A percentile compares a stretch with the other conserved stretches of the same genome.
phyloP scores from a whole-genome alignment of 352 stramenopile genomes.

The Phytophthora brassicae region DNA sequence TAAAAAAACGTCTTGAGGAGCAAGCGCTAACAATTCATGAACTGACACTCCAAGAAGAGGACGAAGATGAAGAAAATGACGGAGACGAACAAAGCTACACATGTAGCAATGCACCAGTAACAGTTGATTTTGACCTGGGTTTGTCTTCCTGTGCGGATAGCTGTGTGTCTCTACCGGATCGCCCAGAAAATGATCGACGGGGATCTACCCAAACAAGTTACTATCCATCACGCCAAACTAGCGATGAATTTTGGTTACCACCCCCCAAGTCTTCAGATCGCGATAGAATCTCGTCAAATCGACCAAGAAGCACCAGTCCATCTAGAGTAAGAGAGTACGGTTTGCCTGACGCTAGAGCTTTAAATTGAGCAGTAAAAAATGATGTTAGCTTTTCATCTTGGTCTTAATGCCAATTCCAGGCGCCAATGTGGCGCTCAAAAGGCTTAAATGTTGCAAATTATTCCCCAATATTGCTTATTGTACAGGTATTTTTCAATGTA shows the following conservation, averaged over 20 bases:
- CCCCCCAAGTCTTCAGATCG: conserved; percentile 6
- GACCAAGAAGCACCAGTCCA: conserved; percentile 15
- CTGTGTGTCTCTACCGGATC: conserved; percentile 11
- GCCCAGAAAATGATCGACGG: conserved; percentile 8
- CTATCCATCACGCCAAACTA: conserved; percentile 4
- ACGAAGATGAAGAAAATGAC: conserved; percentile 31
- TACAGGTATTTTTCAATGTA: too few relatives aligned
- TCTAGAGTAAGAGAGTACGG: conserved; percentile 18
- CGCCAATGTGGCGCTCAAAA: too few relatives aligned
- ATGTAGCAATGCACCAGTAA: conserved; percentile 16
- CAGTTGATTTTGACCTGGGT: conserved; percentile 11
- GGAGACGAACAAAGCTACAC: conserved; percentile 20
- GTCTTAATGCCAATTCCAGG: too few relatives aligned
- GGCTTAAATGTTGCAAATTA: too few relatives aligned
- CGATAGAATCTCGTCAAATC: conserved; percentile 1
- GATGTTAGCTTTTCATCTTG: background rate
- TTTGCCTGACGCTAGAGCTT: background rate
- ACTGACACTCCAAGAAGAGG: conserved; percentile 74
- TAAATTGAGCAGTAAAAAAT: background rate
- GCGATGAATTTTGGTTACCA: conserved; percentile 23
- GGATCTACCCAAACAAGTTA: conserved; percentile 3
- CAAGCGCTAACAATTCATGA: conserved; percentile 79
- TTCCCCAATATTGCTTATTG: too few relatives aligned
- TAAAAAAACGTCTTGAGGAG: conserved; percentile 52
- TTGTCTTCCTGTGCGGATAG: conserved; percentile 20